phyloP scores from a whole-genome alignment of 1,284 basidiomycete genomes.

The Leccinum insolens region DNA sequence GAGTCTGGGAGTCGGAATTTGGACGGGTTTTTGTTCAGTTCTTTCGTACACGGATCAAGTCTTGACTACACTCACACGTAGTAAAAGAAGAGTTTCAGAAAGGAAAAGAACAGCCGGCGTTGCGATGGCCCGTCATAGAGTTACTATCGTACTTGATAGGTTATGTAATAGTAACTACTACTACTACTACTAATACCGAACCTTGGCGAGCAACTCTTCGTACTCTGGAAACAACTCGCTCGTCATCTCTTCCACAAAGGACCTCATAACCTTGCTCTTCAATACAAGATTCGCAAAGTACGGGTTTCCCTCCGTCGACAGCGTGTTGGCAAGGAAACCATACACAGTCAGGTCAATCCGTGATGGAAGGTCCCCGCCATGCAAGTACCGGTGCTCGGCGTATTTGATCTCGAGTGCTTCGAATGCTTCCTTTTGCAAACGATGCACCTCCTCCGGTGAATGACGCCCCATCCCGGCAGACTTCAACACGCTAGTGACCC shows the following conservation, averaged over 20 bases:
- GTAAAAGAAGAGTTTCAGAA: neutral
- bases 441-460: slow-evolving; percentile 34
- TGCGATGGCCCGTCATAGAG: slow-evolving; percentile 16
- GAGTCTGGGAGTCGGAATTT: slow-evolving; percentile 16
- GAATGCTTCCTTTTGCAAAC: slow-evolving; percentile 33
- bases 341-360: slow-evolving; percentile 35
- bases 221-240: slow-evolving; percentile 33
- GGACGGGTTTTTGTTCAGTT: slow-evolving; percentile 8
- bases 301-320: slow-evolving; percentile 28
- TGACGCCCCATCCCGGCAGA: slow-evolving; percentile 34
- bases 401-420: slow-evolving; percentile 35
- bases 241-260: slow-evolving; percentile 32
- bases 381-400: slow-evolving; percentile 26
- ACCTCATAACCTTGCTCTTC: slow-evolving; percentile 19
- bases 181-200: slow-evolving; percentile 7
- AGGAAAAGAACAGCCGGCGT: slow-evolving; percentile 5
- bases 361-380: slow-evolving; percentile 30
- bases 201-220: slow-evolving; percentile 16
- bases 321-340: slow-evolving; percentile 34
- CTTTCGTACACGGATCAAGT: no score
- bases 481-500: slow-evolving; percentile 20
- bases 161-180: neutral
- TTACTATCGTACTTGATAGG: neutral
- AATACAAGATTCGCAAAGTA: slow-evolving; percentile 31
- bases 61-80: neutral